Conservation (phyloP, 2,329 filamentous ascomycete genomes). For the Ceratocystis eucalypticola region DNA sequence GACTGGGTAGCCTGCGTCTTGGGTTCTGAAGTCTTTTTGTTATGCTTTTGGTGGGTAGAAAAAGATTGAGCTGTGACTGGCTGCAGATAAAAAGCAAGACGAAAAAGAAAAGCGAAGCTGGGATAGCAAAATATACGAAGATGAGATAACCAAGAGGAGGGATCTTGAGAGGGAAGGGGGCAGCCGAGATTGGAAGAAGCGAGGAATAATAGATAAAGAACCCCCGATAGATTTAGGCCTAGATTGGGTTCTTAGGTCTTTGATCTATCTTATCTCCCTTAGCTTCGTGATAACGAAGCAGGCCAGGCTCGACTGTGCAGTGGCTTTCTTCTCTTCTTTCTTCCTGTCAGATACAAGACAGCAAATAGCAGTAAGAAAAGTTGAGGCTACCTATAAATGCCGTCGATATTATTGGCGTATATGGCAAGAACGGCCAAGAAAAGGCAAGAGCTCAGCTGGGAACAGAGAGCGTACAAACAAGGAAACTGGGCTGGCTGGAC, state of each 20-base stretch:
- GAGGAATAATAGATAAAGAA: not conserved
- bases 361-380: too few relatives aligned
- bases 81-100: not conserved
- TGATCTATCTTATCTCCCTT: not conserved
- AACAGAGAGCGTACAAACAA: not conserved
- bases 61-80: not conserved
- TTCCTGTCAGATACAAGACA: too few relatives aligned
- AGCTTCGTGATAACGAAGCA: not conserved
- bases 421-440: not conserved
- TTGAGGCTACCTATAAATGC: not conserved
- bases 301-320: not conserved
- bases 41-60: not conserved
- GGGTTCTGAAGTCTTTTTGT: too few relatives aligned
- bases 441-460: not conserved
- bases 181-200: constrained; percentile 2
- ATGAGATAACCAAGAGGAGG: not conserved
- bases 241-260: not conserved
- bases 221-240: not conserved
- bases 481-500: not conserved
- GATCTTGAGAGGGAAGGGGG: not conserved
- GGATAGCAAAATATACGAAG: not conserved
- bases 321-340: not conserved
- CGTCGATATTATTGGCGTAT: not conserved
- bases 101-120: not conserved
- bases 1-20: too few relatives aligned